Conservation (phyloP, 805 yeast genomes). For the Wickerhamiella domercqiae region DNA sequence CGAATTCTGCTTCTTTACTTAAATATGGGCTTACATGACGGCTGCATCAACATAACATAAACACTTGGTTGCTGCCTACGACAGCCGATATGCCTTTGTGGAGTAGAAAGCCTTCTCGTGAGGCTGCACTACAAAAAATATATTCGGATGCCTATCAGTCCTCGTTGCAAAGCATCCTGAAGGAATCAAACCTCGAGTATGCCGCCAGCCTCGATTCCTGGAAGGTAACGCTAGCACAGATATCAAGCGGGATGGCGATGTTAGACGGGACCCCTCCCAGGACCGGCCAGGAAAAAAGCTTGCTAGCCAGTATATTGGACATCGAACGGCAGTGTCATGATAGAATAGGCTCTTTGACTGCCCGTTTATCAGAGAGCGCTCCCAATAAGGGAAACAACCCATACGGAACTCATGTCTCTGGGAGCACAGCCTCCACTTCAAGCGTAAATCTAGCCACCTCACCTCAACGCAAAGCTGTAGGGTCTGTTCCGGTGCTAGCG, state of each 20-base stretch:
- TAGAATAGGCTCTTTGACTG: slow-evolving; percentile 19
- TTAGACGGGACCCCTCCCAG: slow-evolving; percentile 22
- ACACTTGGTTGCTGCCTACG: no score
- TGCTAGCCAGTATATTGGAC: slow-evolving; percentile 25
- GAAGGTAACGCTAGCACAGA: slow-evolving; percentile 23
- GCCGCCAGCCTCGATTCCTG: slow-evolving; percentile 24
- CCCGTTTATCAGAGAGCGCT: slow-evolving; percentile 7
- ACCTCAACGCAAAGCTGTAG: slow-evolving; percentile 16
- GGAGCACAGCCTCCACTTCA: neutral
- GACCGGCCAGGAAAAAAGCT: slow-evolving; percentile 22
- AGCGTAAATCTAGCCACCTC: neutral
- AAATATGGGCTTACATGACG: neutral
- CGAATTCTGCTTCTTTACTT: no score
- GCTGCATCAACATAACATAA: neutral
- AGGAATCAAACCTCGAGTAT: slow-evolving; percentile 25
- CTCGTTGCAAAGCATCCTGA: slow-evolving; percentile 27
- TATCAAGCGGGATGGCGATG: slow-evolving; percentile 21
- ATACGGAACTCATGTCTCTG: slow-evolving; percentile 15
- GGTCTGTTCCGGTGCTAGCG: slow-evolving; percentile 8
- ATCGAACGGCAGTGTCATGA: slow-evolving; percentile 28
- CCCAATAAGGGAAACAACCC: slow-evolving; percentile 14
- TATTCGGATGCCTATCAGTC: slow-evolving; percentile 30
- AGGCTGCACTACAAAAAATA: slow-evolving; percentile 22
- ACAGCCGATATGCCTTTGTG: slow-evolving; percentile 15
- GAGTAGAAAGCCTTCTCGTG: slow-evolving; percentile 13